Evolutionary conservation across 768 basidiomycete genomes (phyloP), one percentile per base, ranked within the genome.

Genomic region (Boletus subparvulus): DNA sequence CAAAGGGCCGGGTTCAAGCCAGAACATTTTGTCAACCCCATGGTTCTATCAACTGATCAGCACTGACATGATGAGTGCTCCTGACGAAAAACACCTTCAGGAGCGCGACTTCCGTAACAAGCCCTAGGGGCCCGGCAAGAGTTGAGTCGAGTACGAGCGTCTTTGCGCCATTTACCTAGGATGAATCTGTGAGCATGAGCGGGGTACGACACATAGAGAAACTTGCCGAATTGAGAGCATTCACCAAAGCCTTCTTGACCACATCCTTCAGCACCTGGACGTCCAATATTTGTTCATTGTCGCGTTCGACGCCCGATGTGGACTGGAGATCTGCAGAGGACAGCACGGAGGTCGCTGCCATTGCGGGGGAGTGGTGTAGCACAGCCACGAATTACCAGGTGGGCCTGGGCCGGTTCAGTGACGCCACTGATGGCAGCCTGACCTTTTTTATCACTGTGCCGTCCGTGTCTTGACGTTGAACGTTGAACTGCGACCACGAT

Each of bases 1-100:
- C 45, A 98, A 74, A 10, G 92, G 87, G 17, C 95, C 95, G 12
- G 88, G 73, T 73, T 98, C 97, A 24, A 99, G 84, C 96, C 97
- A 99, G 75, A 95, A 97, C 92, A 99, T 96, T 79, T 97, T 97
- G 77, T 98, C 95, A 4, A 99, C 93, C 6, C 94, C 95, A 85
- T 98, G 95, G 69, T 98, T 91, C 96, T 98, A 63, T 53, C 24
- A 13, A 30, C n/a, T 17, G 28, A 54, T 67, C 28, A 62, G 37
- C 36, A 55, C 54, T 33, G 45, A n/a, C 50, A 52, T 13, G 49
- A 42, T 2, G 41, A 16, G 30, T 35, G 32, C 4, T 26, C 35
- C 36, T 30, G 24, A 46, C 37, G 33, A 5, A 37, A 66, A 64
- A 30, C 50, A 94, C 97, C 85, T 98, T 98, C 53, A 98, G 77